A percentile compares a stretch with the other conserved stretches of the same genome.
Evolutionary conservation across 495 filamentous ascomycete species (phyloP).

Genomic region (Xylaria intraflava): DNA sequence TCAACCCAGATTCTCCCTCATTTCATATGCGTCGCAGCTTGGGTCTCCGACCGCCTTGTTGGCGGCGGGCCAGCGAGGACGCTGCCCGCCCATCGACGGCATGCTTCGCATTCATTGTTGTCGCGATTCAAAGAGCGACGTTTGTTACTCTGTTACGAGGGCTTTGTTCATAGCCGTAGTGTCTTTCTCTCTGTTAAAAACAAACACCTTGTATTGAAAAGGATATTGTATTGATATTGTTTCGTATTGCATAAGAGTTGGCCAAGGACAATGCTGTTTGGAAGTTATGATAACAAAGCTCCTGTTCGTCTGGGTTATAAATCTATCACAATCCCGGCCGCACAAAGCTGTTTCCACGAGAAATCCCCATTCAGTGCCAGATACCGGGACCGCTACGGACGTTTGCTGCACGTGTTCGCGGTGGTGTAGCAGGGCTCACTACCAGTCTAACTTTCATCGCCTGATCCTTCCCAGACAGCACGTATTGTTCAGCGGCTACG

Average conservation of each 20-base stretch:
- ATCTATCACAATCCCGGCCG: neutral
- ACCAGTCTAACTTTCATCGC: neutral
- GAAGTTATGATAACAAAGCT: neutral
- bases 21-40: too few species aligned
- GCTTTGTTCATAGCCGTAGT: neutral
- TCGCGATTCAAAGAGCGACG: too few species aligned
- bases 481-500: neutral
- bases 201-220: neutral
- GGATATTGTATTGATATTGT: neutral
- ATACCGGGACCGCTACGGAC: neutral
- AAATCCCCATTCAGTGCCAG: neutral
- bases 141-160: neutral
- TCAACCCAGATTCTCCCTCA: neutral
- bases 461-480: neutral
- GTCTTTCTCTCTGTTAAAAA: neutral
- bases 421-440: conserved; percentile 1
- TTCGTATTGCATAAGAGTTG: neutral
- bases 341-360: neutral
- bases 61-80: too few species aligned
- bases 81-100: too few species aligned
- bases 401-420: neutral
- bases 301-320: neutral
- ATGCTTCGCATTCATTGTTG: too few species aligned
- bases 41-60: too few species aligned
- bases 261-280: neutral